Base-by-base conservation (phyloP, 768 basidiomycete genomes). In the Calvatia gigantea region DNA sequence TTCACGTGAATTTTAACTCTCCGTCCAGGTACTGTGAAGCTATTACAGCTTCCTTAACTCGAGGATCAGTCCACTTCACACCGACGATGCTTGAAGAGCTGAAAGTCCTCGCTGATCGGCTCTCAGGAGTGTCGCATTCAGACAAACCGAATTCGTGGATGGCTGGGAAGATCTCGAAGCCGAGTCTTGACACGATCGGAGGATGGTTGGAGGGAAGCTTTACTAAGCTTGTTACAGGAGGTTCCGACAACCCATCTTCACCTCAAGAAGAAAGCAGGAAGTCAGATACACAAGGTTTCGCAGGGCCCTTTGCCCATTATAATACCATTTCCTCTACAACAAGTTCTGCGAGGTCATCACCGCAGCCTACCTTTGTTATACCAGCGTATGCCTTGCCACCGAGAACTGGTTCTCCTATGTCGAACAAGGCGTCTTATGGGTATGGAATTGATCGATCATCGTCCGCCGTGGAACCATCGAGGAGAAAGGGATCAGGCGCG, bases 141-240 rank as follows among this genome's bases (percentile, higher is more conserved):
- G 91, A 94, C 64, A 93, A 91, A 69, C 75, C 81, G 2, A 81
- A 79, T 9, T 92, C 91, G 0, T 97, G 94, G 94, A 92, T 94
- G 54, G 77, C 83, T 11, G 79, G 83, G n/a, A 94, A 92, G 67
- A 77, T 95, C 59, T 79, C 85, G 32, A 94, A 95, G 63, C 94
- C 97, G 2, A 96, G 91, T 58, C 78, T 98, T 43, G 94, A 98
- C 67, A 87, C 86, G 31, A 84, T 98, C 46, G 90, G 94, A 25
- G 87, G 85, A 41, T 98, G 94, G 88, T 77, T 98, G 23, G 96
- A 94, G 70, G 89, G 91, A 11, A 83, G 89, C 15, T 83, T 99
- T 65, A 93, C 93, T 14, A 95, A 95, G 66, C 86, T 99, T 62
- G 94, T 99, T 57, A 91, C 95, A 7, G 97, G 96, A 2, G 94